phyloP scores from a whole-genome alignment of 441 rosid genomes.

The Populus tomentosa region DNA sequence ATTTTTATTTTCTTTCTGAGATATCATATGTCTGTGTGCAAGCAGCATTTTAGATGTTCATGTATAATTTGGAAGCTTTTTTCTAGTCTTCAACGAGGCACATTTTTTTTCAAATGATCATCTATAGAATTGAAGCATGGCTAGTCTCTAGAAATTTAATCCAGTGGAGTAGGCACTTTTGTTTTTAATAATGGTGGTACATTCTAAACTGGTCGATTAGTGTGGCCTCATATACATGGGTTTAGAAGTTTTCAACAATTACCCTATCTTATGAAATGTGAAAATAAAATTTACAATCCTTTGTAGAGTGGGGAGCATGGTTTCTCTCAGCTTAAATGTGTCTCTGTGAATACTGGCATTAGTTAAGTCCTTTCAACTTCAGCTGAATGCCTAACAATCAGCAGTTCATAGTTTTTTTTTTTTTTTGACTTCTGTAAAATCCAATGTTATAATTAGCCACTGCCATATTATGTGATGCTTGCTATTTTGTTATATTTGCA shows the following conservation, averaged over 20 bases:
- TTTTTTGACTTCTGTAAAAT: too few relatives aligned
- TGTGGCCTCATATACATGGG: neutral
- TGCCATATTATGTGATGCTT: too few relatives aligned
- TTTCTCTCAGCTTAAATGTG: neutral
- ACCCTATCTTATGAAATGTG: too few relatives aligned
- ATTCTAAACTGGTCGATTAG: neutral
- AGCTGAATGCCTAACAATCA: too few relatives aligned
- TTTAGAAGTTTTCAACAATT: too few relatives aligned
- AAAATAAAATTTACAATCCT: too few relatives aligned
- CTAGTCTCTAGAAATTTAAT: neutral
- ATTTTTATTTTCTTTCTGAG: conserved; percentile 1
- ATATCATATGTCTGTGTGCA: neutral
- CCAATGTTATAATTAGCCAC: too few relatives aligned
- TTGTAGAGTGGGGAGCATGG: neutral
- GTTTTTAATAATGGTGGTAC: neutral
- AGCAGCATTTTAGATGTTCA: neutral
- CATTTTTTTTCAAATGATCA: neutral
- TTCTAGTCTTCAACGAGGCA: neutral
- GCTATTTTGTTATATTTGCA: too few relatives aligned
- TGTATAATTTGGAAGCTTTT: neutral
- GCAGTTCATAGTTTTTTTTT: too few relatives aligned
- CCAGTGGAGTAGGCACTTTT: neutral
- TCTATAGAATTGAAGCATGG: neutral
- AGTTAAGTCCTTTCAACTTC: too few relatives aligned
- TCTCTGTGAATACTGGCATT: neutral